Evolutionary conservation across 805 yeast species (phyloP), one percentile per base, ranked within the genome.

Genomic region (Pichia rugopelliculosa): DNA sequence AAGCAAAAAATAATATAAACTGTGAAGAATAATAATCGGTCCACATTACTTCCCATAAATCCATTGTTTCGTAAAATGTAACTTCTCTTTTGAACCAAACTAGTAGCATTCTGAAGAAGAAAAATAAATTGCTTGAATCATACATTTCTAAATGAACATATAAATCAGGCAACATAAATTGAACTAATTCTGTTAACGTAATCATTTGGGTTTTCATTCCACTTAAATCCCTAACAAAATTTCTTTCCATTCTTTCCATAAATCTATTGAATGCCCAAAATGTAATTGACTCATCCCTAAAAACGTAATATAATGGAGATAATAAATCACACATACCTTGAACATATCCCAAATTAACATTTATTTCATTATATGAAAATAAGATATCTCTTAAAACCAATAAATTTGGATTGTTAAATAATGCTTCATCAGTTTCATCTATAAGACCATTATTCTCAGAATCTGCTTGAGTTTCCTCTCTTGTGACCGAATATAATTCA

Each of bases 301-400:
- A 53, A 10, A 72, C 66, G 45, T 74, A 78, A 62, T 88, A 93
- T 3, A 93, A 66, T 0, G 97, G 97, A 0, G 96, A 84, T 34
- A 93, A 69, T 44, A 93, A 69, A 64, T 93, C 99, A 10, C 93
- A 80, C 99, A 93, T 93, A 2, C 99, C 99, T 68, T 93, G 99
- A 18, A 93, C 96, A 59, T 93, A 93, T 0, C 99, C 99, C 55
- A 93, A 67, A 55, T 88, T 84, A 41, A 70, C 72, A 63, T 93
- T 90, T 62, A 82, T 75, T 64, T 86, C 89, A 62, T 93, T 91
- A 59, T 84, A 91, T 0, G 97, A 87, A 48, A 89, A 73, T 36
- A 93, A 71, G 51, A 93, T 84, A 56, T 85, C 89, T 55, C 87
- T 76, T 68, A 93, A 67, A 44, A 69, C 75, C 51, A 77, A 73